A percentile compares a stretch with the other conserved stretches of the same genome.
phyloP scores from a whole-genome alignment of 2,329 filamentous ascomycete species.

The Colletotrichum phormii region DNA sequence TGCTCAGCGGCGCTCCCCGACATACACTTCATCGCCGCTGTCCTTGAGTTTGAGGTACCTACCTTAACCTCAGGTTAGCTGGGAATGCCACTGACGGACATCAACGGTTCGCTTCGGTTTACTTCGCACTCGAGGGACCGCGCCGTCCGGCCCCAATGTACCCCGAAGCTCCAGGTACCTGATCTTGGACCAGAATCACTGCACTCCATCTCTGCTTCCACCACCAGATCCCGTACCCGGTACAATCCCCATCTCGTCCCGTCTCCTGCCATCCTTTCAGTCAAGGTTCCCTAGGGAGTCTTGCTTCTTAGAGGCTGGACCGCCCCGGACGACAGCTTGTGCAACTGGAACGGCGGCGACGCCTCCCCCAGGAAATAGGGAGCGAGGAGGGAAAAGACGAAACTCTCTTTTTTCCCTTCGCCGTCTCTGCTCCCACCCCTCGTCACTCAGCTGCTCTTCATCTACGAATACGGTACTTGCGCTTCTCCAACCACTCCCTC shows the following conservation, averaged over 20 bases:
- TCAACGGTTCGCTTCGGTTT: constrained; percentile 34
- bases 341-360: constrained; percentile 27
- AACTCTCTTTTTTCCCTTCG: not conserved
- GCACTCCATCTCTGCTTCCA: not conserved
- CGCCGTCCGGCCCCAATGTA: not conserved
- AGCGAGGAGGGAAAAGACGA: not conserved
- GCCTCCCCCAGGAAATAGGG: constrained; percentile 9
- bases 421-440: not conserved
- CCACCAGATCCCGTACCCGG: constrained; percentile 9
- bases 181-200: not conserved
- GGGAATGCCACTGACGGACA: constrained; percentile 26
- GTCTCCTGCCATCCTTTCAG: constrained; percentile 17
- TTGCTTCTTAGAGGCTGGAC: constrained; percentile 28
- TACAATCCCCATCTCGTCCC: constrained; percentile 12
- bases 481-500: not conserved
- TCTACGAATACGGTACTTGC: not conserved
- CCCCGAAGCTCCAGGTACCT: constrained; percentile 17
- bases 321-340: constrained; percentile 18
- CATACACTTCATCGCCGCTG: not conserved
- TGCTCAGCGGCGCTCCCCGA: constrained; percentile 3
- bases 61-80: constrained; percentile 15
- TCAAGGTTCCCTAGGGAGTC: constrained; percentile 17
- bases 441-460: not conserved
- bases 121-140: constrained; percentile 24
- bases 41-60: constrained; percentile 7